Percentiles rank a stretch among this genome's conserved stretches.
Evolutionary conservation across 768 basidiomycete genomes (phyloP).

Genomic region (Termitomyces sp.): DNA sequence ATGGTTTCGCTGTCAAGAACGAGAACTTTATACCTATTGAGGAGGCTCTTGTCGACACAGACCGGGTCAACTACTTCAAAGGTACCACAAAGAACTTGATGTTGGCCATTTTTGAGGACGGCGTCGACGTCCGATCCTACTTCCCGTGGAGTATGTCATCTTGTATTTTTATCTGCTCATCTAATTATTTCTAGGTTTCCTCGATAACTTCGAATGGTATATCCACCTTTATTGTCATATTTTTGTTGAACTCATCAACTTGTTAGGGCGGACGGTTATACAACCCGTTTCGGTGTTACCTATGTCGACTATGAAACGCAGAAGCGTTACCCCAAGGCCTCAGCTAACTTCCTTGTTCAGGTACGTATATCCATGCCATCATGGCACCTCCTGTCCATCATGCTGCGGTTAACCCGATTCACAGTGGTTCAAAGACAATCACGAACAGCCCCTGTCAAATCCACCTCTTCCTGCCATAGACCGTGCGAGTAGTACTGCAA

Average conservation of each 20-base stretch:
- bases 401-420: background rate
- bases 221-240: background rate
- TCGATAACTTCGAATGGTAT: constrained; percentile 72
- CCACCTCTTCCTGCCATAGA: background rate
- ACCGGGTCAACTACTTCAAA: constrained; percentile 65
- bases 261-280: constrained; percentile 60
- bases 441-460: constrained; percentile 4
- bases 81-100: constrained; percentile 54
- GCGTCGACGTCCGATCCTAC: constrained; percentile 58
- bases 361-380: constrained; percentile 24
- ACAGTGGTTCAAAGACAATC: constrained; percentile 38
- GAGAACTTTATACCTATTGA: constrained; percentile 53
- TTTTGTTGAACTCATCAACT: background rate
- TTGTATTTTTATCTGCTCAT: background rate
- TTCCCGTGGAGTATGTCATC: constrained; percentile 60
- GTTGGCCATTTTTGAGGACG: constrained; percentile 57
- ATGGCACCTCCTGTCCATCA: background rate
- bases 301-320: constrained; percentile 72
- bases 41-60: constrained; percentile 52
- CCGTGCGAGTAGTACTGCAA: background rate
- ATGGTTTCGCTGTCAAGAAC: constrained; percentile 67
- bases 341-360: constrained; percentile 53
- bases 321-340: constrained; percentile 62
- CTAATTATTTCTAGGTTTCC: constrained; percentile 42
- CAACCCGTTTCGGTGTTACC: constrained; percentile 66